Evolutionary conservation across 768 basidiomycete species (phyloP).

Genomic region (Cystobasidium tubakii): DNA sequence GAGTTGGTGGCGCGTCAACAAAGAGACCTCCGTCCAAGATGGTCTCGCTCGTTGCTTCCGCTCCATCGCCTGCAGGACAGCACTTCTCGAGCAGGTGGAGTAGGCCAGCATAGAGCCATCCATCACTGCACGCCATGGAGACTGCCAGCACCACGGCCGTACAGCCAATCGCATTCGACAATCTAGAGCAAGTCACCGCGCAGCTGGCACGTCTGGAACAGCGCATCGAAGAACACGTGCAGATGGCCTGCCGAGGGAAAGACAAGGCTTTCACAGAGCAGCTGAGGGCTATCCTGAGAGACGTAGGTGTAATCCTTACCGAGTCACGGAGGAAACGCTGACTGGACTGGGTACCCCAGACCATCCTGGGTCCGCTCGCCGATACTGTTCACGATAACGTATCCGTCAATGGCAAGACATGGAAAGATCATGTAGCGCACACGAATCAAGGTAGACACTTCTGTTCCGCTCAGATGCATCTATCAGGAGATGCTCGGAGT

Average conservation of each 20-base stretch:
- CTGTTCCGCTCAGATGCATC: background rate
- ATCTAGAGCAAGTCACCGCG: background rate
- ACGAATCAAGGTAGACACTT: background rate
- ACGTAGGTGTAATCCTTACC: background rate
- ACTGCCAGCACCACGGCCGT: background rate
- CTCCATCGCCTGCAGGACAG: no score
- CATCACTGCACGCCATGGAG: no score
- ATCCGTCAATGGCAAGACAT: background rate
- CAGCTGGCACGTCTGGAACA: background rate
- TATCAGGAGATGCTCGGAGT: no score
- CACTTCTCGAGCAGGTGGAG: no score
- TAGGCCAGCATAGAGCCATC: no score
- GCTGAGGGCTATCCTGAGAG: background rate
- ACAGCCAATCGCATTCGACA: slow-evolving; percentile 14
- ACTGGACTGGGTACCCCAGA: background rate
- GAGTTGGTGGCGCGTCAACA: background rate
- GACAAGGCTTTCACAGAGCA: background rate
- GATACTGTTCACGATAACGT: background rate
- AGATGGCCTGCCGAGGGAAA: background rate
- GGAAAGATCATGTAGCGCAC: background rate
- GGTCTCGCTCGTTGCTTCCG: background rate
- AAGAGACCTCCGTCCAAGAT: background rate
- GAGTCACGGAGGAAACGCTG: background rate
- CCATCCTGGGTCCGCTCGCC: background rate
- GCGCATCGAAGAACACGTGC: slow-evolving; percentile 2